Percentiles rank a stretch among this genome's conserved stretches.
phyloP scores from a whole-genome alignment of 23 red algal genomes.

The Gracilaria caudata region DNA sequence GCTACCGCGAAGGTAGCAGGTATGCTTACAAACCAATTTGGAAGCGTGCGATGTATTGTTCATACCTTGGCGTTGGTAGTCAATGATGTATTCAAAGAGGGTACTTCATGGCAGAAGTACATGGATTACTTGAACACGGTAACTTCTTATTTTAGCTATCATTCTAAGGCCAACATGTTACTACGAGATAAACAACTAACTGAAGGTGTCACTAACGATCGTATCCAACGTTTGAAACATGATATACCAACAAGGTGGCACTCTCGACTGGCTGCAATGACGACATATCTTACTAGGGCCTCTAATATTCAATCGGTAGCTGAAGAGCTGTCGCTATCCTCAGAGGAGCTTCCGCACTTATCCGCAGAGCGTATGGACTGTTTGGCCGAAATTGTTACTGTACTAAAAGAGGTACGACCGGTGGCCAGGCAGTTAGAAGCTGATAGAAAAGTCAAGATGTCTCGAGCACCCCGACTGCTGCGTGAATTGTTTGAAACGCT shows the following conservation, averaged over 20 bases:
- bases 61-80: slow-evolving; percentile 19
- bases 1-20: background rate
- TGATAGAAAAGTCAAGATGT: slow-evolving; percentile 16
- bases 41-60: background rate
- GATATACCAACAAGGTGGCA: slow-evolving; percentile 22
- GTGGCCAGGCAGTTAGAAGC: slow-evolving; percentile 19
- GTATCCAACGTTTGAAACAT: slow-evolving; percentile 12
- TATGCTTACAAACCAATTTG: background rate
- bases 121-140: slow-evolving; percentile 8
- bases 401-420: slow-evolving; percentile 1
- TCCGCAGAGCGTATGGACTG: background rate
- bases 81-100: slow-evolving; percentile 7
- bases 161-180: background rate
- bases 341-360: background rate
- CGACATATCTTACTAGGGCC: background rate
- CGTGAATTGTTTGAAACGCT: slow-evolving; percentile 23
- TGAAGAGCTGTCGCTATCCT: background rate
- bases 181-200: background rate
- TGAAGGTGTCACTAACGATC: background rate
- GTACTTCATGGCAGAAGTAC: background rate
- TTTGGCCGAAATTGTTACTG: slow-evolving; percentile 7
- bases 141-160: slow-evolving; percentile 11
- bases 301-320: background rate
- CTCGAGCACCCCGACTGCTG: background rate
- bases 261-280: background rate